Evolutionary conservation across 192 early-diverging fungal species (phyloP).

Genomic region (Coemansia sp.): DNA sequence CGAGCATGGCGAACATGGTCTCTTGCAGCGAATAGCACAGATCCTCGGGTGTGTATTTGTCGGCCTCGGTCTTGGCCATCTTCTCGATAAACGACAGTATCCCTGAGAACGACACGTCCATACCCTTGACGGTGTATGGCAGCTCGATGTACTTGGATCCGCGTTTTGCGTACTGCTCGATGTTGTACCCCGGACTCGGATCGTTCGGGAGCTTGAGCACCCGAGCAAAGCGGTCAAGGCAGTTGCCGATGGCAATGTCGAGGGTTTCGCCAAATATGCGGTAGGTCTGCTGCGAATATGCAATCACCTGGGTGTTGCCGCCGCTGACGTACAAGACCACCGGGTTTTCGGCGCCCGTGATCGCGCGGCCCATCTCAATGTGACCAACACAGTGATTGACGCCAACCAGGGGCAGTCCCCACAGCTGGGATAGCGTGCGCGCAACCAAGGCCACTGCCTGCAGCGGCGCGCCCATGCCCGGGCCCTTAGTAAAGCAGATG

Average conservation of each 20-base stretch:
- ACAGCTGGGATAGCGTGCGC: conserved; percentile 85
- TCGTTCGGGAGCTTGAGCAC: conserved; percentile 91
- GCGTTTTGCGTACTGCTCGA: conserved; percentile 92
- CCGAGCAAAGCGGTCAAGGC: conserved; percentile 94
- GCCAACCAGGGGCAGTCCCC: conserved; percentile 87
- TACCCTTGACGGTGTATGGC: conserved; percentile 97
- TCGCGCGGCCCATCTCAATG: conserved; percentile 98
- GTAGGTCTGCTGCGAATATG: conserved; percentile 88
- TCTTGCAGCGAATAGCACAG: conserved; percentile 98
- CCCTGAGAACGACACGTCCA: conserved; percentile 97
- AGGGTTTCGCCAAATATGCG: conserved; percentile 98
- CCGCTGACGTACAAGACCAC: conserved; percentile 97
- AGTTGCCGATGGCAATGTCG: conserved; percentile 98
- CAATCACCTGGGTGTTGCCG: conserved; percentile 99
- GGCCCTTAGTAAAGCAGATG: conserved; percentile 98
- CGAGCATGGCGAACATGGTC: conserved; percentile 97
- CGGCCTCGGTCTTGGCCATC: conserved; percentile 59
- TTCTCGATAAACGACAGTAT: conserved; percentile 89
- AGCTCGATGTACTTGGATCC: conserved; percentile 83
- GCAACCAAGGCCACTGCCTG: conserved; percentile 87
- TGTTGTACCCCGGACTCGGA: conserved; percentile 96
- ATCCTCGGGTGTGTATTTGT: conserved; percentile 70
- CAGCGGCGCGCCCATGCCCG: conserved; percentile 98
- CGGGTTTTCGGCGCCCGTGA: conserved; percentile 90
- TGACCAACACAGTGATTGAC: conserved; percentile 99